A percentile compares a stretch with the other conserved stretches of the same genome.
Conservation (phyloP, 2,329 filamentous ascomycete species). For the Colletotrichum theobromicola region DNA sequence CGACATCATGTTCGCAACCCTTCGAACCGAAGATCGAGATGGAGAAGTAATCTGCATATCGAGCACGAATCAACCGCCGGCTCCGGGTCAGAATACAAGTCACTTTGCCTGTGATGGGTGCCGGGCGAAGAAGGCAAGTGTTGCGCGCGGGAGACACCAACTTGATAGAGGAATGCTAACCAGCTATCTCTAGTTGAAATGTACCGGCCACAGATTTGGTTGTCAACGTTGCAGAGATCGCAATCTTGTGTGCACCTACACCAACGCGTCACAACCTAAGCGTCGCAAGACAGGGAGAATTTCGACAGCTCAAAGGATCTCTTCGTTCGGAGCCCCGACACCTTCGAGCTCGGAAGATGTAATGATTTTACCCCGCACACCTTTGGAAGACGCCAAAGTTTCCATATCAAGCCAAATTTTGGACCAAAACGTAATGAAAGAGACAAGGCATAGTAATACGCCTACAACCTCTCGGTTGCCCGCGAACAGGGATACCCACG, state of each 20-base stretch:
- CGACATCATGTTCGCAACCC: neutral
- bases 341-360: neutral
- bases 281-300: neutral
- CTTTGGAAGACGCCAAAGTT: neutral
- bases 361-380: neutral
- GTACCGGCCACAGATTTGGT: neutral
- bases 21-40: neutral
- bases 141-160: too few species aligned
- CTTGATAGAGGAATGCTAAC: neutral
- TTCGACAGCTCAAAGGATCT: neutral
- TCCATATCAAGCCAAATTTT: neutral
- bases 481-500: neutral
- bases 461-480: neutral
- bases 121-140: neutral
- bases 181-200: neutral
- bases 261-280: neutral
- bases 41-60: constrained; percentile 1
- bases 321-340: neutral
- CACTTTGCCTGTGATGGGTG: constrained; percentile 3
- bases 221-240: neutral
- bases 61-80: neutral
- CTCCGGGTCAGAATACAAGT: neutral
- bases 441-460: neutral
- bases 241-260: neutral
- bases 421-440: neutral